These are phyloP conservation scores for Alternaria sp. DNA, from an alignment of 2,329 filamentous ascomycete species.

Conservation along the genomic window DNA sequence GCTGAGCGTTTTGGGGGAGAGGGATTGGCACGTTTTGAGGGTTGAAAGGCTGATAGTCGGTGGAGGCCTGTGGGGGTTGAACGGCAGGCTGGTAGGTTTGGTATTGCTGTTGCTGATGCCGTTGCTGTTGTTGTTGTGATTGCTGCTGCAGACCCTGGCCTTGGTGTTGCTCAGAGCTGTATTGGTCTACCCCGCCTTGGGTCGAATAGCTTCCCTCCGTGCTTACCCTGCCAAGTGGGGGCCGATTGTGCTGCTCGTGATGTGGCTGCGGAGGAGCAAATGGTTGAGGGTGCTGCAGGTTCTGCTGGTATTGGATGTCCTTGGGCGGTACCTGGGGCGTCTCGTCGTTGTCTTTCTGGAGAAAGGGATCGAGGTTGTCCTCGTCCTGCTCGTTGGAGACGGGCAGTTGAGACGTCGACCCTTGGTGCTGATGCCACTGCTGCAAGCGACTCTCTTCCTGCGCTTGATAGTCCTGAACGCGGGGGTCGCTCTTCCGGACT, in stretches of 20 bases:
- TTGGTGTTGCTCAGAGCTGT: slow-evolving; percentile 51
- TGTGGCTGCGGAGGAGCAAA: slow-evolving; percentile 41
- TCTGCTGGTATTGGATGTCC: slow-evolving; percentile 45
- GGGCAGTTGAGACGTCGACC: slow-evolving; percentile 47
- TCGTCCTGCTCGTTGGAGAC: slow-evolving; percentile 52
- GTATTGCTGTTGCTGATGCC: slow-evolving; percentile 38
- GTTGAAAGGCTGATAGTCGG: slow-evolving; percentile 47
- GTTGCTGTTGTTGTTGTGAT: slow-evolving; percentile 41
- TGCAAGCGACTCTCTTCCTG: slow-evolving; percentile 38
- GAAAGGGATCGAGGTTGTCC: slow-evolving; percentile 49
- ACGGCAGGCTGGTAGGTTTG: slow-evolving; percentile 43
- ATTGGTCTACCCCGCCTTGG: slow-evolving; percentile 52
- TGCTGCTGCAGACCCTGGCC: slow-evolving; percentile 35
- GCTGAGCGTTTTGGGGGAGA: slow-evolving; percentile 40
- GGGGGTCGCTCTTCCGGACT: slow-evolving; percentile 47
- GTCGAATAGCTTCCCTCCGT: slow-evolving; percentile 51
- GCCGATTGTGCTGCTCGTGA: slow-evolving; percentile 47
- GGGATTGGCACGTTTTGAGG: slow-evolving; percentile 45
- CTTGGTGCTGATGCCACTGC: slow-evolving; percentile 41
- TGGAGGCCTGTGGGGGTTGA: slow-evolving; percentile 33
- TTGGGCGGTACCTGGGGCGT: slow-evolving; percentile 50
- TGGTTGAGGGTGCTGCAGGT: slow-evolving; percentile 32
- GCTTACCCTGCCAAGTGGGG: slow-evolving; percentile 51
- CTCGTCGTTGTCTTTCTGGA: slow-evolving; percentile 44
- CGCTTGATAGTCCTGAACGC: slow-evolving; percentile 40